A percentile compares a stretch with the other conserved stretches of the same genome.
Conservation (phyloP, 1,139 yeast species). For the Saccharomyces hybrid region DNA sequence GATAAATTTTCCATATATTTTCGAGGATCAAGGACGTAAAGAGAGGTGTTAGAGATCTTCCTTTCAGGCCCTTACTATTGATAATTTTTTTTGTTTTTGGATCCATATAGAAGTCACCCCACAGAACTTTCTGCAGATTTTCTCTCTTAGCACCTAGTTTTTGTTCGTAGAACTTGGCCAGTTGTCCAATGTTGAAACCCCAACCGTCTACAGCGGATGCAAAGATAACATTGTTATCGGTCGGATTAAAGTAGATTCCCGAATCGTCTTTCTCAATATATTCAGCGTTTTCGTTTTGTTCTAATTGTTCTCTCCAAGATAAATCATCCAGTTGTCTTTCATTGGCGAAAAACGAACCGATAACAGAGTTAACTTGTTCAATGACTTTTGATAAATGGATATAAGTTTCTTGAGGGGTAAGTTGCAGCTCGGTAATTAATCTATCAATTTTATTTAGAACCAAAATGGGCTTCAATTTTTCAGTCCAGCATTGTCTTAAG, state of each 20-base stretch:
- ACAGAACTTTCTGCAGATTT: slow-evolving; percentile 74
- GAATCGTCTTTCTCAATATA: slow-evolving; percentile 73
- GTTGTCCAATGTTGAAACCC: slow-evolving; percentile 90
- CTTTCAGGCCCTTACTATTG: slow-evolving; percentile 47
- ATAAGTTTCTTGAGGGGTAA: slow-evolving; percentile 81
- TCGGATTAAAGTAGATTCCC: slow-evolving; percentile 83
- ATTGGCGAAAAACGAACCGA: slow-evolving; percentile 89
- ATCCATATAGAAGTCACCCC: slow-evolving; percentile 93
- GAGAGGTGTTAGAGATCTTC: slow-evolving; percentile 55
- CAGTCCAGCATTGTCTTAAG: slow-evolving; percentile 92
- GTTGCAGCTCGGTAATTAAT: slow-evolving; percentile 68
- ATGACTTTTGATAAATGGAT: slow-evolving; percentile 66
- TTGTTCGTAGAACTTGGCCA: slow-evolving; percentile 77
- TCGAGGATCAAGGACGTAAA: slow-evolving; percentile 85
- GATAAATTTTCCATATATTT: slow-evolving; percentile 87
- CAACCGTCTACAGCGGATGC: slow-evolving; percentile 96
- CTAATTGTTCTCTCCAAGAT: slow-evolving; percentile 64
- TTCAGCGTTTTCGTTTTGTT: slow-evolving; percentile 43
- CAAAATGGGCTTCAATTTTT: slow-evolving; percentile 76
- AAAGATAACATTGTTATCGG: slow-evolving; percentile 82
- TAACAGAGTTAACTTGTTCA: slow-evolving; percentile 90
- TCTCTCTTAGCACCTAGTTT: slow-evolving; percentile 79
- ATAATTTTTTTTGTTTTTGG: slow-evolving; percentile 81
- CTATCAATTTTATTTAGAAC: slow-evolving; percentile 94
- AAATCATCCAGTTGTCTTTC: slow-evolving; percentile 88